Evolutionary conservation across 345 rosid species (phyloP).

Genomic region (Combretum micranthum): DNA sequence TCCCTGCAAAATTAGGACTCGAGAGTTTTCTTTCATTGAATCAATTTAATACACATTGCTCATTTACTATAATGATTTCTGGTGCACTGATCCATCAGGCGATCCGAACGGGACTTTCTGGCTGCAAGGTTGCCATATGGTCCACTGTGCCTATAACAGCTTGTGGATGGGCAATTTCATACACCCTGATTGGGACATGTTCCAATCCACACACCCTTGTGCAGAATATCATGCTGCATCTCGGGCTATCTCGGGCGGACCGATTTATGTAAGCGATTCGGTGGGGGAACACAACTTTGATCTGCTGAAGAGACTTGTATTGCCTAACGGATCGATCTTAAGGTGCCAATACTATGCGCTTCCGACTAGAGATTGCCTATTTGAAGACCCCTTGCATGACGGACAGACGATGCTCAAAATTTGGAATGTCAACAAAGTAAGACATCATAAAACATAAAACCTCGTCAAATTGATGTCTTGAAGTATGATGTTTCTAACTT

Average conservation of each 20-base stretch:
- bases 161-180: too few relatives aligned
- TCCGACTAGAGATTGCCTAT: slow-evolving; percentile 79
- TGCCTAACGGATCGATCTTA: slow-evolving; percentile 18
- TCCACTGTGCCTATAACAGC: too few relatives aligned
- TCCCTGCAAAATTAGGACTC: too few relatives aligned
- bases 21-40: too few relatives aligned
- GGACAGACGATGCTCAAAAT: slow-evolving; percentile 98
- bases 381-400: slow-evolving; percentile 89
- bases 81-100: too few relatives aligned
- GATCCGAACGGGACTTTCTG: too few relatives aligned
- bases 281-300: slow-evolving; percentile 53
- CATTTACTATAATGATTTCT: too few relatives aligned
- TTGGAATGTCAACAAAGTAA: slow-evolving; percentile 95
- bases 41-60: too few relatives aligned
- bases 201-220: slow-evolving; percentile 93
- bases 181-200: too few relatives aligned
- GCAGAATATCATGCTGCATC: slow-evolving; percentile 97
- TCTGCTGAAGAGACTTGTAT: slow-evolving; percentile 19
- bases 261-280: slow-evolving; percentile 70
- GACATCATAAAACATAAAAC: neutral
- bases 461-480: neutral
- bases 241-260: slow-evolving; percentile 90
- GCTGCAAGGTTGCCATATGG: too few relatives aligned
- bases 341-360: slow-evolving; percentile 63
- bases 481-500: neutral